A percentile compares a stretch with the other conserved stretches of the same genome.
Conservation (phyloP, 2,329 filamentous ascomycete genomes). For the Xylariaceae sp. region DNA sequence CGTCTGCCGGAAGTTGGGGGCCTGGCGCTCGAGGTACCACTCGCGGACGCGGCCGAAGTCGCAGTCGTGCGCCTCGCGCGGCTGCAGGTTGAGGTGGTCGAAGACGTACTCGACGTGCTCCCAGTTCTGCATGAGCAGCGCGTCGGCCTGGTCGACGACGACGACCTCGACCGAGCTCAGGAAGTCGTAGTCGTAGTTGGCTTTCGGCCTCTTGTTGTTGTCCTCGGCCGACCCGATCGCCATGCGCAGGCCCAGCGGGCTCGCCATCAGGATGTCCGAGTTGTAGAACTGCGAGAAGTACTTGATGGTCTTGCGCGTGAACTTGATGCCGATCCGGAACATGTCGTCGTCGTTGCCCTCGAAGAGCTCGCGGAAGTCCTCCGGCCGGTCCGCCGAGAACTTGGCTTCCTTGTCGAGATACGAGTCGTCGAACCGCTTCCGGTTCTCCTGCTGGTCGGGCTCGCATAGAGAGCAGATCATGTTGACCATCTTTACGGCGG, state of each 20-base stretch:
- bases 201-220: constrained; percentile 66
- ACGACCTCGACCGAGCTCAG: constrained; percentile 91
- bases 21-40: constrained; percentile 92
- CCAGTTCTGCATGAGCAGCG: constrained; percentile 97
- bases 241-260: constrained; percentile 85
- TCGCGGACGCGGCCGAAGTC: constrained; percentile 88
- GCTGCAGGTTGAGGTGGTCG: constrained; percentile 86
- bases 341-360: constrained; percentile 96
- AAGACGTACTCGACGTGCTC: constrained; percentile 93
- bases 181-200: constrained; percentile 77
- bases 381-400: constrained; percentile 74
- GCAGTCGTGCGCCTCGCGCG: constrained; percentile 85
- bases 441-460: constrained; percentile 92
- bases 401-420: constrained; percentile 72
- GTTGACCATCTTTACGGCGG: constrained; percentile 78
- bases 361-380: constrained; percentile 88
- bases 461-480: constrained; percentile 74
- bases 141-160: constrained; percentile 89
- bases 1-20: constrained; percentile 81
- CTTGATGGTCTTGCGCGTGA: constrained; percentile 94
- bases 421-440: constrained; percentile 84
- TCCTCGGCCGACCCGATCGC: constrained; percentile 82
- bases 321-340: constrained; percentile 94
- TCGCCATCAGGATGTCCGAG: constrained; percentile 92
- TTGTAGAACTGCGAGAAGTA: constrained; percentile 95